Percentiles rank a stretch among this genome's conserved stretches.
Conservation (phyloP, 2,329 filamentous ascomycete species). For the Decorospora gaudefroyi region DNA sequence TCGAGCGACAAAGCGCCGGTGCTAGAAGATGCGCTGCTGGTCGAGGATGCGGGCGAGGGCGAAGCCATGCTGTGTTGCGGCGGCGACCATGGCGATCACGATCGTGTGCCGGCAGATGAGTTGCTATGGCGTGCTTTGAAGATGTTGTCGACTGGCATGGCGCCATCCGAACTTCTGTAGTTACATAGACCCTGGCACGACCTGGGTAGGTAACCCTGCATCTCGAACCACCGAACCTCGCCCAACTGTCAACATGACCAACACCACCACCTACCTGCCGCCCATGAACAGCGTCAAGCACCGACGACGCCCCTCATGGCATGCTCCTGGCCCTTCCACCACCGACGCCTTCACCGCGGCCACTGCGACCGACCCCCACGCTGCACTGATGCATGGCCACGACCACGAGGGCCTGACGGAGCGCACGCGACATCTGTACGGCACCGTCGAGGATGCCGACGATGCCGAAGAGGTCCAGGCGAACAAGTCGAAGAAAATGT, state of each 20-base stretch:
- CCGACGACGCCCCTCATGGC: constrained; percentile 38
- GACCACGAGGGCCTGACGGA: constrained; percentile 42
- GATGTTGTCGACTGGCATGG: constrained; percentile 18
- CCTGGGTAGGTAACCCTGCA: no score
- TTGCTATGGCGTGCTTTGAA: constrained; percentile 21
- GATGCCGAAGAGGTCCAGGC: constrained; percentile 37
- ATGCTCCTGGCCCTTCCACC: constrained; percentile 24
- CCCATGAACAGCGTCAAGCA: no score
- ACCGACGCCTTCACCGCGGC: constrained; percentile 15
- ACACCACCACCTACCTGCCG: no score
- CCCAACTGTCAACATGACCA: no score
- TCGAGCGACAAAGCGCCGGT: constrained; percentile 62
- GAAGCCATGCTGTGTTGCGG: constrained; percentile 46
- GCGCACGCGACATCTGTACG: constrained; percentile 39
- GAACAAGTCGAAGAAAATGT: constrained; percentile 63
- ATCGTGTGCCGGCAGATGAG: background rate
- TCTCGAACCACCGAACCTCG: no score
- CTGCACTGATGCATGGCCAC: constrained; percentile 45
- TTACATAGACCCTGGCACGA: no score
- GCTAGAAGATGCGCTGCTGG: constrained; percentile 44
- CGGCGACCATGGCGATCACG: background rate
- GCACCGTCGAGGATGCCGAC: constrained; percentile 30
- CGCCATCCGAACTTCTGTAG: no score
- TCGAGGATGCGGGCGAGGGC: constrained; percentile 49
- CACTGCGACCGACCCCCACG: constrained; percentile 35